A percentile compares a stretch with the other conserved stretches of the same genome.
Conservation (phyloP, 1,139 yeast genomes). For the Candida glucosophila region DNA sequence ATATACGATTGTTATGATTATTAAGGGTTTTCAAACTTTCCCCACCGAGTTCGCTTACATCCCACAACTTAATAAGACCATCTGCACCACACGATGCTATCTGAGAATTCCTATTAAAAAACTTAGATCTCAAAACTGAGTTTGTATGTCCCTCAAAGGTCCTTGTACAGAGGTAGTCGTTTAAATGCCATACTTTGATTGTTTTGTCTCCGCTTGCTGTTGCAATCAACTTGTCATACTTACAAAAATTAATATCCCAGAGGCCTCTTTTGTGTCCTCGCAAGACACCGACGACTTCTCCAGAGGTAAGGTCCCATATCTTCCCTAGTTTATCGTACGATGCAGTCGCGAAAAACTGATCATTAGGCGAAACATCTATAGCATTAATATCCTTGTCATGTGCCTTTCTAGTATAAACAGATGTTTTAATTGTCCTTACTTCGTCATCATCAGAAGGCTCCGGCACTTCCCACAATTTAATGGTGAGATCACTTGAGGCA, state of each 20-base stretch:
- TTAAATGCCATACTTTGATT: constrained; percentile 78
- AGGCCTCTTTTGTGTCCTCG: constrained; percentile 91
- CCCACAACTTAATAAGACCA: constrained; percentile 91
- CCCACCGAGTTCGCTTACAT: constrained; percentile 47
- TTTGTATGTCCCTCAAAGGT: constrained; percentile 95
- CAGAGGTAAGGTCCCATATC: constrained; percentile 74
- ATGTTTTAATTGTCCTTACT: constrained; percentile 31
- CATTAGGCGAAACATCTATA: constrained; percentile 81
- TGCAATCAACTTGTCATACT: constrained; percentile 62
- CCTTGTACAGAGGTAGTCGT: constrained; percentile 62
- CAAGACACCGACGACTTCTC: constrained; percentile 78
- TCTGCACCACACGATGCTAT: constrained; percentile 87
- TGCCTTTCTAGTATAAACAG: constrained; percentile 87
- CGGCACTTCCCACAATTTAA: constrained; percentile 83
- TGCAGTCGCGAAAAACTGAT: constrained; percentile 82
- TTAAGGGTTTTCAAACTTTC: constrained; percentile 80
- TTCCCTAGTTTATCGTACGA: constrained; percentile 93
- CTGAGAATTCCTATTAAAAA: constrained; percentile 60
- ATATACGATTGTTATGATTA: constrained; percentile 87
- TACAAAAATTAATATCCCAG: constrained; percentile 84
- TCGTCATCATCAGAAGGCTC: constrained; percentile 7
- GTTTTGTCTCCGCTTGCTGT: constrained; percentile 92
- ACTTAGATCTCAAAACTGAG: constrained; percentile 75
- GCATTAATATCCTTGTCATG: constrained; percentile 95
- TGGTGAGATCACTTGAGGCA: constrained; percentile 83